These are phyloP conservation scores for Peniophora sp. DNA, from an alignment of 1,284 basidiomycete genomes.

Conservation along the genomic window DNA sequence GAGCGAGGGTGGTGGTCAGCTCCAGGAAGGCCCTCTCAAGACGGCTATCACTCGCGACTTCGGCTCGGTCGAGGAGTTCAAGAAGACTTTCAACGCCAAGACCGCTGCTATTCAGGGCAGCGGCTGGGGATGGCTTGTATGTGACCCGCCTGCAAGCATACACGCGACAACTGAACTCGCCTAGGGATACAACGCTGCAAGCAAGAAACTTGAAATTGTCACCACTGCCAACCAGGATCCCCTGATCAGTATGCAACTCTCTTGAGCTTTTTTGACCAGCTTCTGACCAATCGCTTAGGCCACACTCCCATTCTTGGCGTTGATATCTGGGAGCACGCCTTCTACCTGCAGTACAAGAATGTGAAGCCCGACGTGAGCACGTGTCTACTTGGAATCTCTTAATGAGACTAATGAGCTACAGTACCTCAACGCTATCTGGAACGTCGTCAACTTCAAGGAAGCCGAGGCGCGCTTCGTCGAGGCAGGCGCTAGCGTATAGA, in stretches of 20 bases:
- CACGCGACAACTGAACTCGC: background rate
- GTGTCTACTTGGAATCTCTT: background rate
- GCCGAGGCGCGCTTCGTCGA: constrained; percentile 57
- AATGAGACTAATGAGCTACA: constrained; percentile 20
- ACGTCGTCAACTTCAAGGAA: constrained; percentile 89
- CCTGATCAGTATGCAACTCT: constrained; percentile 50
- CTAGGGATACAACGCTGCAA: constrained; percentile 65
- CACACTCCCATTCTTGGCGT: constrained; percentile 91
- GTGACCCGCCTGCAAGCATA: constrained; percentile 17
- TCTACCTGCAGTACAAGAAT: constrained; percentile 88
- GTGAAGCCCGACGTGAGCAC: constrained; percentile 80
- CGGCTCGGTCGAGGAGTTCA: constrained; percentile 74
- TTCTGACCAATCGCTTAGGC: constrained; percentile 28
- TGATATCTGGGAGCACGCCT: constrained; percentile 95
- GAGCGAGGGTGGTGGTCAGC: constrained; percentile 49
- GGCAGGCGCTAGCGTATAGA: too few relatives aligned
- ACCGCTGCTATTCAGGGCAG: constrained; percentile 96
- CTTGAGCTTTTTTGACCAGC: background rate
- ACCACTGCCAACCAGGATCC: constrained; percentile 98
- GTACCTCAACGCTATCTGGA: constrained; percentile 90
- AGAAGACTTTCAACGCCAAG: constrained; percentile 75
- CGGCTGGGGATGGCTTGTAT: constrained; percentile 95
- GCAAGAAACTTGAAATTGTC: constrained; percentile 79
- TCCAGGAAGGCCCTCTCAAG: constrained; percentile 62
- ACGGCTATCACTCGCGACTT: constrained; percentile 58